Conservation (phyloP, 257 asterid genomes). For the Echium plantagineum region DNA sequence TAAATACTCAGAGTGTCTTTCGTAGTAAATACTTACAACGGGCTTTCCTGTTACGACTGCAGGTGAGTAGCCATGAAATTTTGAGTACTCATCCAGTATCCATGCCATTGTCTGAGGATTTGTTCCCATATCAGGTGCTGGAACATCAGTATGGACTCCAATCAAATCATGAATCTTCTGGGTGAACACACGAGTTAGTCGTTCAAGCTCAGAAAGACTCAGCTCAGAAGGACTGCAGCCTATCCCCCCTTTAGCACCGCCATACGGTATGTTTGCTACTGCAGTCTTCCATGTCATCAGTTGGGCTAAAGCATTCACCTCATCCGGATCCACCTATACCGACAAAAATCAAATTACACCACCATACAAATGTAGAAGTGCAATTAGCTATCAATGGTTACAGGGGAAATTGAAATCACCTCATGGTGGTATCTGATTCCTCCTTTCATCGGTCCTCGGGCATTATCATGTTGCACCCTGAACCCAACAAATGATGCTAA, state of each 20-base stretch:
- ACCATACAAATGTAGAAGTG: not conserved
- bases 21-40: constrained; percentile 22
- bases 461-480: constrained; percentile 88
- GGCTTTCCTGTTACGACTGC: constrained; percentile 68
- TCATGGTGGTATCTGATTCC: constrained; percentile 96
- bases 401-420: constrained; percentile 23
- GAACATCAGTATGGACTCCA: constrained; percentile 55
- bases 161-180: constrained; percentile 53
- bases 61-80: constrained; percentile 59
- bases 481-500: constrained; percentile 83
- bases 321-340: constrained; percentile 80
- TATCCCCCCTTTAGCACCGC: constrained; percentile 96
- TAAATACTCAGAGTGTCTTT: not conserved
- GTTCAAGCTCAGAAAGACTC: constrained; percentile 64
- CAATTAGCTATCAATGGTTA: not conserved
- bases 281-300: constrained; percentile 99
- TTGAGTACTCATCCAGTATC: constrained; percentile 65
- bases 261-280: constrained; percentile 87
- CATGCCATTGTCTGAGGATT: constrained; percentile 65
- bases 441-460: constrained; percentile 97
- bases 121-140: constrained; percentile 74
- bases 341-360: not conserved
- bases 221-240: constrained; percentile 73
- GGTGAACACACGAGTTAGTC: constrained; percentile 49
- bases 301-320: constrained; percentile 90